Evolutionary conservation across 2,329 filamentous ascomycete genomes (phyloP), one percentile per base, ranked within the genome.

Genomic region (Fusarium aywerte): DNA sequence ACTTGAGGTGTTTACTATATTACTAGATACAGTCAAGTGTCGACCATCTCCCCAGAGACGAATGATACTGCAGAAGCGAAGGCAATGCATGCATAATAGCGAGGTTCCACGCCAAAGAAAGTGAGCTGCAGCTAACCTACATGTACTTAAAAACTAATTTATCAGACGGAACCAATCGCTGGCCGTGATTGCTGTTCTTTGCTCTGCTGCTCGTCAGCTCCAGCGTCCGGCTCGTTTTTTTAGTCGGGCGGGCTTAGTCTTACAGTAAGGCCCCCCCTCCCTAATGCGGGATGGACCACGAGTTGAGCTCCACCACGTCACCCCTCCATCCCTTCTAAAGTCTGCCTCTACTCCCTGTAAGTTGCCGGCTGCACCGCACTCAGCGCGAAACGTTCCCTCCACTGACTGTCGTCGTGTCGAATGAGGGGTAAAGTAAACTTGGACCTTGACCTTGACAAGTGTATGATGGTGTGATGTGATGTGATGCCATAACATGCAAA

Each of bases 401-500:
- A 51, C n/a, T n/a, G n/a, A n/a, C n/a, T n/a, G n/a, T n/a, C n/a
- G n/a, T n/a, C n/a, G n/a, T n/a, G 43, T 62, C 54, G 47, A 65
- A 65, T 72, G 65, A 70, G 75, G 73, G 72, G 71, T 70, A 69
- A 66, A 62, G 71, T 70, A 69, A 66, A 62, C 40, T 48, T 71
- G 43, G 50, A 61, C 60, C 58, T 48, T 48, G 48, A 62, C 50
- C 60, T 51, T 35, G 40, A 32, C 23, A 40, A 58, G 43, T 50
- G 58, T n/a, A n/a, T 65, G 58, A 67, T 67, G 60, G 65, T 68
- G 67, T 73, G 69, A 71, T 74, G 45, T 49, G 32, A 43, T 43
- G 18, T n/a, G 8, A 39, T 39, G 36, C 36, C 20, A 21, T 39
- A 65, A 63, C 59, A 71, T 59, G 62, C 68, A 65, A 73, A 73